Evolutionary conservation across 306 rosid genomes (phyloP).

Genomic region (Citrullus colocynthis): DNA sequence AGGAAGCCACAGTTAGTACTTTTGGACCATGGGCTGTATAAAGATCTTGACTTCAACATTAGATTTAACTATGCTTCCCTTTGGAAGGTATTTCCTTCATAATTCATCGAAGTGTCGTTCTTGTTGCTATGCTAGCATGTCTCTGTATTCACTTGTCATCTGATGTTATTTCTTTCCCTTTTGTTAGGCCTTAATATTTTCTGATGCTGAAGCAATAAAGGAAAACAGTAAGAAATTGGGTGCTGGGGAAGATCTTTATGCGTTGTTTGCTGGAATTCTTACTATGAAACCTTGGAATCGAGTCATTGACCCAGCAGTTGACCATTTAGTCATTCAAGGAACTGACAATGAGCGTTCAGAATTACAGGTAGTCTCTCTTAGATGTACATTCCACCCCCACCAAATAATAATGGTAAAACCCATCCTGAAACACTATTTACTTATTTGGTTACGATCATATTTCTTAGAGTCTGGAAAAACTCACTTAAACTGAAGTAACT

Average conservation of each 20-base stretch:
- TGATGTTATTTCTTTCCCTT: constrained; percentile 1
- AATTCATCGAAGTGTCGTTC: background rate
- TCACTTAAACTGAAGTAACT: background rate
- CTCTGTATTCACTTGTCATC: background rate
- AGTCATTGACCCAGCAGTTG: constrained; percentile 69
- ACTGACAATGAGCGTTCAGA: constrained; percentile 60
- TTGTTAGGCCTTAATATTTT: constrained; percentile 49
- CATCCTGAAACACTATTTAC: background rate
- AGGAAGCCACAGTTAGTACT: constrained; percentile 85
- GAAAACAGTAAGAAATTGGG: constrained; percentile 82
- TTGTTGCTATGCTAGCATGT: background rate
- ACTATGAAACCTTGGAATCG: constrained; percentile 97
- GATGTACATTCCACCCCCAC: background rate
- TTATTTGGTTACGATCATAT: background rate
- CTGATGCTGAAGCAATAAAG: constrained; percentile 77
- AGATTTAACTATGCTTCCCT: constrained; percentile 84
- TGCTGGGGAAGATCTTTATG: constrained; percentile 92
- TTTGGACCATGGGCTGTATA: constrained; percentile 91
- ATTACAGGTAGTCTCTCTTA: constrained; percentile 58
- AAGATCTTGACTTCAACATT: constrained; percentile 66
- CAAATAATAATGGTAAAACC: background rate
- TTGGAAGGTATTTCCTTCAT: constrained; percentile 49
- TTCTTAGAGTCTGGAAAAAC: background rate
- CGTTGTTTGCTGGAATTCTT: constrained; percentile 84
- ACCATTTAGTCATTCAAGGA: constrained; percentile 78